Evolutionary conservation across 345 rosid species (phyloP).

Genomic region (Erysimum cheiranthoides): DNA sequence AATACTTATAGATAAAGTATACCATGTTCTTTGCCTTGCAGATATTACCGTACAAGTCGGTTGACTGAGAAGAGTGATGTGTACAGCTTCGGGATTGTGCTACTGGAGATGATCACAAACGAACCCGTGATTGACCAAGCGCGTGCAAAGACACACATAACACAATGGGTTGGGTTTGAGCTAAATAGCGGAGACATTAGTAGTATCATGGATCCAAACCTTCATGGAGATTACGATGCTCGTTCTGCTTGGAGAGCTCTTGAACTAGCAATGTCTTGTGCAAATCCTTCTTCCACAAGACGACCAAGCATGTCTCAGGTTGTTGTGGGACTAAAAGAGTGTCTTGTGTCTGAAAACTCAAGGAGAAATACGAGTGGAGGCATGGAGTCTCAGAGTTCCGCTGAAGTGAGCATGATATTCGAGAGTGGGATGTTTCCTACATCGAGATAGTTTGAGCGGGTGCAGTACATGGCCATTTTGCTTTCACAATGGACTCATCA

Average conservation of each 20-base stretch:
- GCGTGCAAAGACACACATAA: conserved; percentile 1
- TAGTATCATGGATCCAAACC: conserved; percentile 35
- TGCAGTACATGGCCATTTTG: too few species aligned
- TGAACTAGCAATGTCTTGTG: conserved; percentile 39
- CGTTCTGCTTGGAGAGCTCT: conserved; percentile 39
- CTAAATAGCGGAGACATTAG: conserved; percentile 13
- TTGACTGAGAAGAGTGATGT: conserved; percentile 37
- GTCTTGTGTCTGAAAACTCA: conserved; percentile 24
- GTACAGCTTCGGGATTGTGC: conserved; percentile 34
- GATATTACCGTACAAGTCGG: conserved; percentile 9
- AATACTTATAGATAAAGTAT: too few species aligned
- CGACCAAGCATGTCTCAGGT: conserved; percentile 41
- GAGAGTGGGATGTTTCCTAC: background rate
- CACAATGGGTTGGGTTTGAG: conserved; percentile 27
- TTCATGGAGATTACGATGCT: background rate
- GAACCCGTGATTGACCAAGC: conserved; percentile 28
- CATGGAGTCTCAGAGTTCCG: background rate
- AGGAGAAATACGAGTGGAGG: background rate
- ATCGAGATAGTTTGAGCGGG: conserved; percentile 26
- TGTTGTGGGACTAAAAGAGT: conserved; percentile 27
- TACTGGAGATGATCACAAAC: conserved; percentile 46
- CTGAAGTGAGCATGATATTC: background rate
- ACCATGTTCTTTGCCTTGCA: conserved; percentile 14
- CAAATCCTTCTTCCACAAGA: background rate
- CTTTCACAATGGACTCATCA: too few species aligned